Conservation (phyloP, 2,329 filamentous ascomycete genomes). For the Aspergillus pseudoglaucus region DNA sequence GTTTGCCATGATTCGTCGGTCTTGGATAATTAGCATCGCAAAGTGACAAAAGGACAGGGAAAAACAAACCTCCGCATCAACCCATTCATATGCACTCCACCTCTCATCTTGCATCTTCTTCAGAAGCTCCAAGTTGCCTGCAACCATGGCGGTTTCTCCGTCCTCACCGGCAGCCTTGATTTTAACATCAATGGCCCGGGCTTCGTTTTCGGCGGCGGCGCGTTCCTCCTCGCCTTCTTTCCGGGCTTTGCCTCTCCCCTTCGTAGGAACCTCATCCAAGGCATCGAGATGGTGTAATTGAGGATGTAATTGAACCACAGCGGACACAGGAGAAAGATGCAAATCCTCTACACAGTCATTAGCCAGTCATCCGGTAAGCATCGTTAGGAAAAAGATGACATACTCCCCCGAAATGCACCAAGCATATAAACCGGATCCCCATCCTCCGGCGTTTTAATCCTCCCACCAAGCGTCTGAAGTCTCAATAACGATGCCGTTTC, state of each 20-base stretch:
- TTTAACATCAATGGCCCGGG: constrained; percentile 77
- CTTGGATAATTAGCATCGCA: constrained; percentile 21
- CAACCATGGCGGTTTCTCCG: constrained; percentile 56
- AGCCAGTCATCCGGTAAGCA: constrained; percentile 4
- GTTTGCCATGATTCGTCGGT: constrained; percentile 65
- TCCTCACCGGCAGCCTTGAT: constrained; percentile 66
- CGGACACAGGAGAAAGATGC: constrained; percentile 76
- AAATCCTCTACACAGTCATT: constrained; percentile 58
- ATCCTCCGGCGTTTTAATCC: constrained; percentile 62
- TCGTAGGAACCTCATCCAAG: constrained; percentile 55
- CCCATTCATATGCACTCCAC: constrained; percentile 17
- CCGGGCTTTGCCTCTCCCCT: constrained; percentile 28
- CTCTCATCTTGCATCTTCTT: constrained; percentile 64
- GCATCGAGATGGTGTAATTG: constrained; percentile 93
- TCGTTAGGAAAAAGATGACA: constrained; percentile 23
- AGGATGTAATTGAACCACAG: constrained; percentile 80
- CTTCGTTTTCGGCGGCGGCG: constrained; percentile 43
- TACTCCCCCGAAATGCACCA: constrained; percentile 79
- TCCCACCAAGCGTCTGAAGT: constrained; percentile 78
- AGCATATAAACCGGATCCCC: constrained; percentile 77
- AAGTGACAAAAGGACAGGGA: neutral
- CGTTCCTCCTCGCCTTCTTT: constrained; percentile 41
- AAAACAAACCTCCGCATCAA: constrained; percentile 21
- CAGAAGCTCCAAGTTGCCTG: constrained; percentile 70
- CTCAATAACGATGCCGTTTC: constrained; percentile 53